phyloP scores from a whole-genome alignment of 2,329 filamentous ascomycete genomes.

The Pseudogymnoascus sp. region DNA sequence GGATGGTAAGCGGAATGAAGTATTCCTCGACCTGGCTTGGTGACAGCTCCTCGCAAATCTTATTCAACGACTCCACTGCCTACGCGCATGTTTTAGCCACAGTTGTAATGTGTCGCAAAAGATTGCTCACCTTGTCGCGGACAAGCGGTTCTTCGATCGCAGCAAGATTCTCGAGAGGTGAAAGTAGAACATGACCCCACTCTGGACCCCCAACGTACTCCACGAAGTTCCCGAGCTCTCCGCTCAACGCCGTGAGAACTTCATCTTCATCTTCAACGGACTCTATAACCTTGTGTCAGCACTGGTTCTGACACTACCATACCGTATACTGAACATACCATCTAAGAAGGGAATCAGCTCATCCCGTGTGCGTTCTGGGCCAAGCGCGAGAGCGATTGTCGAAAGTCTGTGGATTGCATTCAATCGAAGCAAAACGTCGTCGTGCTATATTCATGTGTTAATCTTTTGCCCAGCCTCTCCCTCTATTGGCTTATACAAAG shows the following conservation, averaged over 20 bases:
- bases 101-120: neutral
- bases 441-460: conserved; percentile 56
- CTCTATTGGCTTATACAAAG: conserved; percentile 11
- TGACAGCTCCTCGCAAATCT: conserved; percentile 90
- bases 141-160: conserved; percentile 98
- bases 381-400: conserved; percentile 92
- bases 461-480: conserved; percentile 22
- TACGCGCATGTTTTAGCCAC: conserved; percentile 32
- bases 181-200: conserved; percentile 91
- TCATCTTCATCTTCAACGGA: conserved; percentile 99
- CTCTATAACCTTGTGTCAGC: conserved; percentile 49
- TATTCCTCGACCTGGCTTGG: conserved; percentile 90
- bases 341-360: conserved; percentile 98
- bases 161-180: conserved; percentile 92
- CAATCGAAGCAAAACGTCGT: conserved; percentile 93
- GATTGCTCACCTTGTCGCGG: conserved; percentile 72
- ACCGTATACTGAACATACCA: conserved; percentile 51
- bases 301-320: conserved; percentile 3
- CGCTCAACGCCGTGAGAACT: conserved; percentile 90
- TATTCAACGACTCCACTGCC: conserved; percentile 98
- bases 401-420: conserved; percentile 98
- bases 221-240: conserved; percentile 92
- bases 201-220: conserved; percentile 95
- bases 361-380: conserved; percentile 91
- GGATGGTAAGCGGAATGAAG: conserved; percentile 90